Evolutionary conservation across 306 rosid species (phyloP), one percentile per base, ranked within the genome.

Genomic region (Vachellia collinsii): DNA sequence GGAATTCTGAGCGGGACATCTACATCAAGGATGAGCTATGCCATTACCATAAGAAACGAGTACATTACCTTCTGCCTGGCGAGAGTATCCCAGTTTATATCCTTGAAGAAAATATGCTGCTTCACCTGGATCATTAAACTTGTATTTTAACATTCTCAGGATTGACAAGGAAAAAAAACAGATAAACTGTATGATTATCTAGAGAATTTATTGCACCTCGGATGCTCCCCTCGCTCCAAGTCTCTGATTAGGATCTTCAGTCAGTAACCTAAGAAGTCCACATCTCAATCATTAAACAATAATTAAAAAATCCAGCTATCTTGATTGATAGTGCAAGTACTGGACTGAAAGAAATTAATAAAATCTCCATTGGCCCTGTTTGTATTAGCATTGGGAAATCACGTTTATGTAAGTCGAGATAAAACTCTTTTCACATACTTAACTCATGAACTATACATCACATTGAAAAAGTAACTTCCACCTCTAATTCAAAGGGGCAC

Each of bases 81-180:
- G 77, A 96, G 97, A 17, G 99, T 96, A 81, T 93, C 98, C 99
- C 99, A 96, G 89, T 93, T 96, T 77, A 93, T 88, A 86, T 96
- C 93, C 89, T 96, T 96, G 85, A 93, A 96, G 90, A 93, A 96
- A 50, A 83, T 87, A 83, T 96, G 99, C 75, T 88, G 93, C 87
- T 93, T 96, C 86, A 96, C 99, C 99, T 95, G 88, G 69, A 86
- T 79, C 70, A 87, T 81, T 56, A 78, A 70, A 62, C 19, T 10
- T 48, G 75, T 23, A 82, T 82, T n/a, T 80, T 42, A 64, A 58
- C 25, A 37, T 78, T 69, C 38, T 5, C 80, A 54, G n/a, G 41
- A 64, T 13, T 54, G 3, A 23, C n/a, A 47, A 20, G 17, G 54
- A 14, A 43, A 8, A 72, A 37, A 41, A 81, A 71, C 81, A 70